A percentile compares a stretch with the other conserved stretches of the same genome.
phyloP scores from a whole-genome alignment of 208 protist genomes.

The Trypanosoma melophagium region DNA sequence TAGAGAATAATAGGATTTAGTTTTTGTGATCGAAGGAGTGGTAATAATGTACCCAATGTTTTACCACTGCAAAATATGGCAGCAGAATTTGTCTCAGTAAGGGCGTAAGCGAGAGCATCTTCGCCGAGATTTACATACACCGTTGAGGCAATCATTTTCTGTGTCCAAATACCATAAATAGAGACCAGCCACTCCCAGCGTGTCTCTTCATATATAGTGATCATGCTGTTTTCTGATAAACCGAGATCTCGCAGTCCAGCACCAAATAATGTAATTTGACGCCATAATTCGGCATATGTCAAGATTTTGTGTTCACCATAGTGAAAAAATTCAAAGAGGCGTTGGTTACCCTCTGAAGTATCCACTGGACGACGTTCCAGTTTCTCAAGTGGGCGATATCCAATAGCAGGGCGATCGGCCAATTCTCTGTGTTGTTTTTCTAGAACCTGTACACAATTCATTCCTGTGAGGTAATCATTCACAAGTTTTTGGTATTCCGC shows the following conservation, averaged over 20 bases:
- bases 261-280: constrained; percentile 42
- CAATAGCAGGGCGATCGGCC: constrained; percentile 3
- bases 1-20: constrained; percentile 62
- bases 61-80: constrained; percentile 74
- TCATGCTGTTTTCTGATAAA: constrained; percentile 31
- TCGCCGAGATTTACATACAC: constrained; percentile 88
- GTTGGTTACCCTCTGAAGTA: constrained; percentile 14
- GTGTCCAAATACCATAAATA: constrained; percentile 76
- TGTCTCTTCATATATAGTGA: constrained; percentile 83
- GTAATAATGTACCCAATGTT: constrained; percentile 47
- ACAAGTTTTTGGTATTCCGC: constrained; percentile 18
- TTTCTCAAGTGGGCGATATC: constrained; percentile 3
- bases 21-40: constrained; percentile 32
- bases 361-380: constrained; percentile 8
- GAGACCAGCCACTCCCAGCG: constrained; percentile 76
- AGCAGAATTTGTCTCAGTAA: constrained; percentile 60
- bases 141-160: constrained; percentile 59
- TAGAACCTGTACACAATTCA: constrained; percentile 13
- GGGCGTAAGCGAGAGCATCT: constrained; percentile 62
- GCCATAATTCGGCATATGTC: constrained; percentile 40
- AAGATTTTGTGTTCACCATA: constrained; percentile 30
- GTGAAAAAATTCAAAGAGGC: constrained; percentile 47
- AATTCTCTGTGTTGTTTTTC: background rate
- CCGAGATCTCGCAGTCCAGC: constrained; percentile 53
- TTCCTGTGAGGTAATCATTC: constrained; percentile 7